Conservation (phyloP, 2,329 filamentous ascomycete species). For the Neopestalotiopsis sp. region DNA sequence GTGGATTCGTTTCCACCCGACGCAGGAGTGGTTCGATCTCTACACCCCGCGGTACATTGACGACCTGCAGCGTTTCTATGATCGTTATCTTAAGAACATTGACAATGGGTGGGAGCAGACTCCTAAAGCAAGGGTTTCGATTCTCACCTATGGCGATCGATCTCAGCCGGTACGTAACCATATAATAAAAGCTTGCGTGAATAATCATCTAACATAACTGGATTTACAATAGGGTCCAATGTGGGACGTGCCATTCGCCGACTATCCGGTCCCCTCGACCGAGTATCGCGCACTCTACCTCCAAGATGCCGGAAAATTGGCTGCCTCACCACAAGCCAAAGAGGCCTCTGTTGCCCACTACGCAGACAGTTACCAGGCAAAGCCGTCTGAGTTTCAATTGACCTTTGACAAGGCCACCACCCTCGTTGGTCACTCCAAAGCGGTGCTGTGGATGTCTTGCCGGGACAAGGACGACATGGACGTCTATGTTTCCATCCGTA, state of each 20-base stretch:
- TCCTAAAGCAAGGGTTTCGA: neutral
- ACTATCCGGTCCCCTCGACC: neutral
- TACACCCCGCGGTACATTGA: neutral
- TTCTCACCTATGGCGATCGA: neutral
- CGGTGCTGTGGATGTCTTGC: neutral
- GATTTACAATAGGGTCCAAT: neutral
- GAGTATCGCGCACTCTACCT: neutral
- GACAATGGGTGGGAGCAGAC: neutral
- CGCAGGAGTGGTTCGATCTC: neutral
- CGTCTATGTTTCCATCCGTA: neutral
- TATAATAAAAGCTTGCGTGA: neutral
- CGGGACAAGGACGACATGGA: neutral
- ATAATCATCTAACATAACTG: neutral
- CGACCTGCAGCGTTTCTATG: neutral
- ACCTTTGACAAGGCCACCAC: neutral
- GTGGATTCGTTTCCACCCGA: neutral
- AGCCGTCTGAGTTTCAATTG: neutral
- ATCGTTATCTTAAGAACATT: neutral
- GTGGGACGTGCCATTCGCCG: neutral
- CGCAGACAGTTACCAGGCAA: neutral
- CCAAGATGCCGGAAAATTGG: neutral
- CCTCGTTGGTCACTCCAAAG: neutral
- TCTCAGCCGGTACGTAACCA: neutral
- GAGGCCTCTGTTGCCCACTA: neutral
- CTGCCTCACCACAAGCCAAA: neutral